A percentile compares a stretch with the other conserved stretches of the same genome.
Conservation (phyloP, 257 asterid genomes). For the Handroanthus guayacan region DNA sequence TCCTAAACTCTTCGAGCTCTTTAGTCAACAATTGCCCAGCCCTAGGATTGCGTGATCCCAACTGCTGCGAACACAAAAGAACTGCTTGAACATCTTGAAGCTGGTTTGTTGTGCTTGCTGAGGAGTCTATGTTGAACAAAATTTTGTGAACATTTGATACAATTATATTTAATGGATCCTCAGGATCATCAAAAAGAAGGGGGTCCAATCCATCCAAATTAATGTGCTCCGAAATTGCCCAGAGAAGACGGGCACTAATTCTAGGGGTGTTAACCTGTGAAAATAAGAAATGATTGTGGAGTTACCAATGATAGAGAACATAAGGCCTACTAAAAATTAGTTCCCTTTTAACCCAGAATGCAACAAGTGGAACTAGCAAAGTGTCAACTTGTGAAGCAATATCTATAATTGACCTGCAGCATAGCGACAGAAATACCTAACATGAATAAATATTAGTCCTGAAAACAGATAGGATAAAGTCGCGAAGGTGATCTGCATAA, state of each 20-base stretch:
- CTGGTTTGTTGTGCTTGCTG: constrained; percentile 74
- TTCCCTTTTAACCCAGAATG: neutral
- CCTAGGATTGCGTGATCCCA: constrained; percentile 89
- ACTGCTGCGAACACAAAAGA: constrained; percentile 81
- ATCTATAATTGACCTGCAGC: neutral
- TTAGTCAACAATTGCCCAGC: constrained; percentile 81
- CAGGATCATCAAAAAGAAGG: constrained; percentile 89
- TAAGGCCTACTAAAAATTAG: neutral
- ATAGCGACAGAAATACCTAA: neutral
- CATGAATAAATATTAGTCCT: constrained; percentile 16
- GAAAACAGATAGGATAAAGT: constrained; percentile 7
- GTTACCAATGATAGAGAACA: constrained; percentile 8
- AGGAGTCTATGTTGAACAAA: constrained; percentile 70
- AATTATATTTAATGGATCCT: constrained; percentile 76
- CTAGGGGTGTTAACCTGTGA: constrained; percentile 88
- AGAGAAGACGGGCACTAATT: constrained; percentile 75
- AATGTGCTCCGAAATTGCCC: constrained; percentile 91
- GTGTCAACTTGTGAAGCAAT: constrained; percentile 9
- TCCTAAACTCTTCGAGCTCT: constrained; percentile 89
- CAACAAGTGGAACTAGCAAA: neutral
- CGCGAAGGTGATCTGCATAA: neutral
- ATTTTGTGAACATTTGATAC: constrained; percentile 75
- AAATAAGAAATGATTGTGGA: constrained; percentile 29
- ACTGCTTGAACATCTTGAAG: constrained; percentile 94
- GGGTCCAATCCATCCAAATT: constrained; percentile 90